Evolutionary conservation across 2,329 filamentous ascomycete genomes (phyloP), one percentile per base, ranked within the genome.

Genomic region (Penicillium psychrosexuale): DNA sequence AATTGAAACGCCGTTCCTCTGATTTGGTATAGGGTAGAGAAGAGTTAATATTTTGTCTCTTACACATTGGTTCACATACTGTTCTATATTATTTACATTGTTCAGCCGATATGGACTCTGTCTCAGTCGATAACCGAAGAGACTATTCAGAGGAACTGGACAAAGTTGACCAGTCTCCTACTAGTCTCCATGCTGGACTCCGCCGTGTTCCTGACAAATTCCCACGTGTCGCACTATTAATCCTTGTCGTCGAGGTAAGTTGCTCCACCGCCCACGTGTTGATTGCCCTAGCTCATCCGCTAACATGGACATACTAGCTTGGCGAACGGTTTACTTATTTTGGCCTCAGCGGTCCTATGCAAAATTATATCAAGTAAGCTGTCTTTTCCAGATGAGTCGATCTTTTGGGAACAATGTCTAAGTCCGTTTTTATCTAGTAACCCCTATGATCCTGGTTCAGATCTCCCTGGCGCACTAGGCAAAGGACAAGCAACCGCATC

Each of bases 281-380:
- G 24, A 30, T 11, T 5, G 22, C n/a, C 13, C 33, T 4, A 22
- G 19, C 15, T 27, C 7, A 15, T 4, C 12, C 17, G 12, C 47
- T 51, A 28, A 51, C 38, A 13, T 19, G 2, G 15, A 51, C 15
- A 11, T 22, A 47, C 7, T 22, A 51, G 47, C 56, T 70, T 8
- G 68, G 68, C 5, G 68, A 70, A 36, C 59, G 68, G 15, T 69
- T 71, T 39, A 69, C 66, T 69, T 51, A 51, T 19, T 51, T 70
- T 48, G 68, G 68, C 6, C 59, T 70, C 5, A 68, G 67, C 12
- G 68, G 68, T 2, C 65, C 67, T 0, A 62, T 71, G 22, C 68
- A 71, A 37, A 70, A 70, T 47, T 71, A 70, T 45, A 70, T 71
- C 56, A 71, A 67, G 57, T 63, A 24, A 0, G 58, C 31, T 11